These are phyloP conservation scores for Candida peoriensis DNA, from an alignment of 805 yeast genomes.

Conservation along the genomic window DNA sequence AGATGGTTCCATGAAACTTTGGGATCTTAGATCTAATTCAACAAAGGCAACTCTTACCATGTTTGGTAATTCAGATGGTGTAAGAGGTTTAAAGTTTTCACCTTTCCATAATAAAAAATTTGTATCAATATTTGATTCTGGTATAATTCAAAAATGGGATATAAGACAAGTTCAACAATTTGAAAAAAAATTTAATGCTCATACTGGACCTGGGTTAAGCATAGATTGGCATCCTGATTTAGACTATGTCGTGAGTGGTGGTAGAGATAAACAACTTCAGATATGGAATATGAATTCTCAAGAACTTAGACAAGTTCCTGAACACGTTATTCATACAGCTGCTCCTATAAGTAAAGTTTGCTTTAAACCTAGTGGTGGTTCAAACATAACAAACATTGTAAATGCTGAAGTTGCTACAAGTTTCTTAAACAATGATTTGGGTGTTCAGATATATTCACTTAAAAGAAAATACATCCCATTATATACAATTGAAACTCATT, in stretches of 20 bases:
- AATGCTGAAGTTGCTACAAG: constrained; percentile 70
- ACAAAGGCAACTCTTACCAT: constrained; percentile 47
- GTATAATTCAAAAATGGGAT: constrained; percentile 84
- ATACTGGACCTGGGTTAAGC: constrained; percentile 85
- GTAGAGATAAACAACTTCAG: constrained; percentile 80
- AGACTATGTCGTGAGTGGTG: constrained; percentile 86
- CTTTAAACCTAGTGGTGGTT: constrained; percentile 49
- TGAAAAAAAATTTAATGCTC: constrained; percentile 80
- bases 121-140: constrained; percentile 84
- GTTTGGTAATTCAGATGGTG: constrained; percentile 66
- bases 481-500: constrained; percentile 43
- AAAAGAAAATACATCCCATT: constrained; percentile 70
- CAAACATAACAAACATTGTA: constrained; percentile 33
- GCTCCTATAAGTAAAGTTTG: constrained; percentile 73
- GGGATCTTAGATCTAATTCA: constrained; percentile 57
- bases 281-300: constrained; percentile 59
- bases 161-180: constrained; percentile 55
- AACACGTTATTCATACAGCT: constrained; percentile 65
- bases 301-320: constrained; percentile 46
- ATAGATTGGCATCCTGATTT: constrained; percentile 83
- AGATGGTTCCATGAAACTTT: constrained; percentile 70
- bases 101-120: constrained; percentile 51
- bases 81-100: constrained; percentile 50
- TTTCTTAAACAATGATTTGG: constrained; percentile 63
- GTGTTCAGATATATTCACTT: constrained; percentile 64